These are phyloP conservation scores for Suillus subluteus DNA, from an alignment of 768 basidiomycete genomes.

Conservation along the genomic window DNA sequence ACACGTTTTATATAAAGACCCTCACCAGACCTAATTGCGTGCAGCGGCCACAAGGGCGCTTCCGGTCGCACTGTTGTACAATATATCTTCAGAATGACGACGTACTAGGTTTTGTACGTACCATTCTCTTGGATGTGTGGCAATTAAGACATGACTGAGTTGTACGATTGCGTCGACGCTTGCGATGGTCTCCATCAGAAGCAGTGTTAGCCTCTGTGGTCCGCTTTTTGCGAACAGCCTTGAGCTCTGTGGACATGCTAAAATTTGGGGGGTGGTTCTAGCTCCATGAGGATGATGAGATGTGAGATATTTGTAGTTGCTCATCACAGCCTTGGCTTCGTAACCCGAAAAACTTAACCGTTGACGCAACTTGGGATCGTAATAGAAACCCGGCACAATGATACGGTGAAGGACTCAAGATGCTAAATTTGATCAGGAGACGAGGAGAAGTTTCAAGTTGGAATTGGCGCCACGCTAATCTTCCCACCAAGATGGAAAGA, in stretches of 20 bases:
- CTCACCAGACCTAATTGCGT: slow-evolving; percentile 43
- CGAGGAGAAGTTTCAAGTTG: neutral
- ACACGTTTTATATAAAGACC: slow-evolving; percentile 31
- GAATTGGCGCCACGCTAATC: slow-evolving; percentile 15
- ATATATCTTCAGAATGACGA: neutral
- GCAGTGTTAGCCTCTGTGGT: slow-evolving; percentile 30
- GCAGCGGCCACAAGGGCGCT: slow-evolving; percentile 52
- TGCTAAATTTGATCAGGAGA: slow-evolving; percentile 19
- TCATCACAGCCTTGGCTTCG: slow-evolving; percentile 24
- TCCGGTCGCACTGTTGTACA: slow-evolving; percentile 45
- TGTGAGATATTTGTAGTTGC: slow-evolving; percentile 32
- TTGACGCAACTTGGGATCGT: slow-evolving; percentile 12
- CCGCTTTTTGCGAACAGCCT: slow-evolving; percentile 35
- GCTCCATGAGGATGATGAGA: slow-evolving; percentile 11
- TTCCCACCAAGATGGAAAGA: slow-evolving; percentile 25
- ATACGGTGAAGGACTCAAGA: slow-evolving; percentile 5
- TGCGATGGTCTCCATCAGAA: slow-evolving; percentile 57
- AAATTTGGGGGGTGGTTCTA: neutral
- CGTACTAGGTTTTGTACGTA: slow-evolving; percentile 28
- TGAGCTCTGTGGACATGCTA: slow-evolving; percentile 33
- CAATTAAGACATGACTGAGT: slow-evolving; percentile 78
- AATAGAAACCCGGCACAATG: slow-evolving; percentile 15
- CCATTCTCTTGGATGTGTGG: slow-evolving; percentile 76
- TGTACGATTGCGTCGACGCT: slow-evolving; percentile 69
- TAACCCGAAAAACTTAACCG: slow-evolving; percentile 13